phyloP scores from a whole-genome alignment of 106 monocot species.

The Posidonia australis region DNA sequence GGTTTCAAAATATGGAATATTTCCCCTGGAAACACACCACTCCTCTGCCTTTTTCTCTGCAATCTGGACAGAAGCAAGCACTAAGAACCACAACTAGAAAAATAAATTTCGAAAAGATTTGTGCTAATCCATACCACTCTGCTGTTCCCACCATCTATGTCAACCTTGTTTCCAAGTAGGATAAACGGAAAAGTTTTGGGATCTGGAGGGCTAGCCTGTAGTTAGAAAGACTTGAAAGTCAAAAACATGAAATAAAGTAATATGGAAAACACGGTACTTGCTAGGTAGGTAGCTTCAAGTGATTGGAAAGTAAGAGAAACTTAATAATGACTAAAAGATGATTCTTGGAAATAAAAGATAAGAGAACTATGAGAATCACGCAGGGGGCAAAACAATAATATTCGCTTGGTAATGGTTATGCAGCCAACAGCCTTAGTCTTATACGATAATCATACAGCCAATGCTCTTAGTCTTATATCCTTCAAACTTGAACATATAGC shows the following conservation, averaged over 20 bases:
- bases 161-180: constrained; percentile 80
- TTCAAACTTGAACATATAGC: too few relatives aligned
- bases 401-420: too few relatives aligned
- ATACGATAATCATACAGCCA: too few relatives aligned
- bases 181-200: constrained; percentile 74
- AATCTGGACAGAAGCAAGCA: constrained; percentile 30
- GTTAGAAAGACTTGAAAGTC: neutral
- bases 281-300: too few relatives aligned
- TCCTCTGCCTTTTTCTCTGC: constrained; percentile 84
- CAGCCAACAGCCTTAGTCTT: too few relatives aligned
- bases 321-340: too few relatives aligned
- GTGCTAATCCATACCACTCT: constrained; percentile 38
- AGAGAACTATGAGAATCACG: too few relatives aligned
- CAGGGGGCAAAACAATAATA: too few relatives aligned
- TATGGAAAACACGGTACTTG: neutral
- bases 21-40: constrained; percentile 71
- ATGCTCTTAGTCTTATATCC: too few relatives aligned
- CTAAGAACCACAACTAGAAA: neutral
- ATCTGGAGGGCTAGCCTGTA: constrained; percentile 71
- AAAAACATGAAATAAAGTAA: neutral
- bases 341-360: too few relatives aligned
- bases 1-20: constrained; percentile 89
- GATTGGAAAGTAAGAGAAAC: neutral
- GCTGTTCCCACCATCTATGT: constrained; percentile 80
- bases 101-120: neutral